These are phyloP conservation scores for Thielaviopsis musarum DNA, from an alignment of 2,329 filamentous ascomycete species.

Conservation along the genomic window DNA sequence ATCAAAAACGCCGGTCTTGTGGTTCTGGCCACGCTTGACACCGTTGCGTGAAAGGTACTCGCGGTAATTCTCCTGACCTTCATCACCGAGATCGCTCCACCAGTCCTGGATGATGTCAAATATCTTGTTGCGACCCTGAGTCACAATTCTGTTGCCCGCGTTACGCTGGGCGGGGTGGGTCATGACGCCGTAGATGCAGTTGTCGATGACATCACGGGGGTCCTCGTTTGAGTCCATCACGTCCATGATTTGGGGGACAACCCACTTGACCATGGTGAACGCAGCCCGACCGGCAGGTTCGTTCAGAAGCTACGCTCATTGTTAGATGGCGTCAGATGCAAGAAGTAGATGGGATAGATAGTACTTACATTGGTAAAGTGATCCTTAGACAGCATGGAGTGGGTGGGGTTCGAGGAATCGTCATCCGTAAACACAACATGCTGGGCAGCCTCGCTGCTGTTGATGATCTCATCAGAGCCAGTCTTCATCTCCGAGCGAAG, in stretches of 20 bases:
- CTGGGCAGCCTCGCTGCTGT: conserved; percentile 70
- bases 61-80: conserved; percentile 50
- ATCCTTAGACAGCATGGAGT: conserved; percentile 92
- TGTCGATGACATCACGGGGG: conserved; percentile 50
- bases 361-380: conserved; percentile 65
- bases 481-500: conserved; percentile 76
- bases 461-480: conserved; percentile 73
- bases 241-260: conserved; percentile 74
- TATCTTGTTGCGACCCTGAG: conserved; percentile 59
- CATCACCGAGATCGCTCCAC: conserved; percentile 54
- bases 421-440: conserved; percentile 76
- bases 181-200: conserved; percentile 68
- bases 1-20: conserved; percentile 72
- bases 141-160: conserved; percentile 50
- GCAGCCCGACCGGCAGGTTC: conserved; percentile 75
- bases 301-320: conserved; percentile 46
- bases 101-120: conserved; percentile 67
- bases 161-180: conserved; percentile 73
- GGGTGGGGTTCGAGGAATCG: conserved; percentile 61
- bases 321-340: neutral
- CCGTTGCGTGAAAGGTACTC: conserved; percentile 62
- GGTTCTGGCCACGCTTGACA: conserved; percentile 62
- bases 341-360: neutral
- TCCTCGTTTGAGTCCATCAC: conserved; percentile 71
- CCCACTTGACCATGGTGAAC: conserved; percentile 64